phyloP scores from a whole-genome alignment of 306 rosid genomes.

The Abrus precatorius region DNA sequence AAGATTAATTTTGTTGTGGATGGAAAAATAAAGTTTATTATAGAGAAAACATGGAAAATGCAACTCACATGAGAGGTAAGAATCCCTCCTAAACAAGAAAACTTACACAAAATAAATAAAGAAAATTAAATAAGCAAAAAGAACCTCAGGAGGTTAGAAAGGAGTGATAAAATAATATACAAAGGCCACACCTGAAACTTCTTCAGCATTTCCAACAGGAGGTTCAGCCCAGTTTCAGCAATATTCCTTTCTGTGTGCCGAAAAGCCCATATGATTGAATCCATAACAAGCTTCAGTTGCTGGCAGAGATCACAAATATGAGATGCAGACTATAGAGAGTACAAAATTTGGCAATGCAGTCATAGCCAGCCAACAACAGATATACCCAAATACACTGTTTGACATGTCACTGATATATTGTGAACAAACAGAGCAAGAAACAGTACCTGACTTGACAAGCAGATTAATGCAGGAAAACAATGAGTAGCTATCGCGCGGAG shows the following conservation, averaged over 20 bases:
- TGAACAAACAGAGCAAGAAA: conserved; percentile 23
- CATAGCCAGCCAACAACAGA: background rate
- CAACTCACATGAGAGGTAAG: background rate
- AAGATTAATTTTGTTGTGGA: background rate
- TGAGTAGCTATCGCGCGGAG: conserved; percentile 95
- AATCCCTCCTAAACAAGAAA: conserved; percentile 25
- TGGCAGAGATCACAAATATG: conserved; percentile 50
- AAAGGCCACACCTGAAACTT: conserved; percentile 78
- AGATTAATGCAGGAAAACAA: conserved; percentile 94
- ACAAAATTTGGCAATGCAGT: conserved; percentile 11
- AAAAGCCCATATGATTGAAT: conserved; percentile 97
- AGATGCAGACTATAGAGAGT: conserved; percentile 23
- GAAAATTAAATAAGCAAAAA: conserved; percentile 30
- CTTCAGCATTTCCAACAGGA: conserved; percentile 83
- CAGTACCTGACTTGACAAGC: conserved; percentile 86
- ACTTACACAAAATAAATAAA: background rate
- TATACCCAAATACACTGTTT: background rate
- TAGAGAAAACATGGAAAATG: background rate
- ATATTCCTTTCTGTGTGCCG: conserved; percentile 98
- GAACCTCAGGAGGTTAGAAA: background rate
- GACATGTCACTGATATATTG: background rate
- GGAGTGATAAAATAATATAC: background rate
- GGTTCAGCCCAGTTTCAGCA: conserved; percentile 92
- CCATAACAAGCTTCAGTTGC: conserved; percentile 99
- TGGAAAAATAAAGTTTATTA: background rate